These are phyloP conservation scores for Penicillium frequentans DNA, from an alignment of 2,329 filamentous ascomycete genomes.

Conservation along the genomic window DNA sequence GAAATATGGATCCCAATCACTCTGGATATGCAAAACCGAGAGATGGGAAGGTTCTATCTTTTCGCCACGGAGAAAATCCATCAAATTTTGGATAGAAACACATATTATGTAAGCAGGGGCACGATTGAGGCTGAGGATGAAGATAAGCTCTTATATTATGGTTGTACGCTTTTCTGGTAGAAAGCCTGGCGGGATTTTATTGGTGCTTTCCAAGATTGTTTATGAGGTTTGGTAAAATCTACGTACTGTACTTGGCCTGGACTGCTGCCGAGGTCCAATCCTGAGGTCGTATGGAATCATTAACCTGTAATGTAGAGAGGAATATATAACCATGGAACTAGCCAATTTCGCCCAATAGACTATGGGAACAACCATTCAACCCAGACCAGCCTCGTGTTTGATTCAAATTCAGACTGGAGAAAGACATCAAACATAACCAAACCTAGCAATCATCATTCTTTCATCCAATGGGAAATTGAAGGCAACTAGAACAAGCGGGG, in stretches of 20 bases:
- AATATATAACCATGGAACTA: background rate
- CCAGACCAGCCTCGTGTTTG: background rate
- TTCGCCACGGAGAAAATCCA: constrained; percentile 21
- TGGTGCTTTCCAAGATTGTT: background rate
- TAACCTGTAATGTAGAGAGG: background rate
- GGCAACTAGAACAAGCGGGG: background rate
- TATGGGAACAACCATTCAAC: background rate
- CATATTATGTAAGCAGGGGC: constrained; percentile 14
- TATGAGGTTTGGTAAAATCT: background rate
- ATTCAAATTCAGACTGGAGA: background rate
- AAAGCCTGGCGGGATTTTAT: background rate
- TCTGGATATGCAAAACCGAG: background rate
- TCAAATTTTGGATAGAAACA: constrained; percentile 9
- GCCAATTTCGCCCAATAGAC: background rate
- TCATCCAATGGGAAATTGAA: background rate
- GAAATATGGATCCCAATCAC: background rate
- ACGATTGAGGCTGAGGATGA: background rate
- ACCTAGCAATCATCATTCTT: background rate
- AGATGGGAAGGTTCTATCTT: background rate
- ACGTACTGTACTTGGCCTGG: background rate
- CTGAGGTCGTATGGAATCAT: background rate
- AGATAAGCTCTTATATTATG: background rate
- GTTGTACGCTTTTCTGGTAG: background rate
- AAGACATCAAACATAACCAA: background rate
- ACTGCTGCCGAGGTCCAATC: background rate